phyloP scores from a whole-genome alignment of 495 filamentous ascomycete species.

The Penicillium crystallinum region DNA sequence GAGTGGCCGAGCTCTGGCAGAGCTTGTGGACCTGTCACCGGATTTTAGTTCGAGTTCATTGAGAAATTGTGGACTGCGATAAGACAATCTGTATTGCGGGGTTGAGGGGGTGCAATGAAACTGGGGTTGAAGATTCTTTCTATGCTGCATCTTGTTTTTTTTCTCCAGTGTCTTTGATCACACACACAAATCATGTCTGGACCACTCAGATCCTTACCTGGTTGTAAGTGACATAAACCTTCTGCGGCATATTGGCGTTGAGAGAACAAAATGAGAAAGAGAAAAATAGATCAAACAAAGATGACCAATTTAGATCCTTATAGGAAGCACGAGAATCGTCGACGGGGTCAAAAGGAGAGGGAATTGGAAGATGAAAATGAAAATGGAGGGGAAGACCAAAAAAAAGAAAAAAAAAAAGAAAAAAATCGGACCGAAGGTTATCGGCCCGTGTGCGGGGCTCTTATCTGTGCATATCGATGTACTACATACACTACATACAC shows the following conservation, averaged over 20 bases:
- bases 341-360: not conserved
- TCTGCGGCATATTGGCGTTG: conserved; percentile 66
- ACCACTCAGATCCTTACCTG: conserved; percentile 68
- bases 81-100: conserved; percentile 1
- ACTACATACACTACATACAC: not conserved
- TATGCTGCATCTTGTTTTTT: no score
- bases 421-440: not conserved
- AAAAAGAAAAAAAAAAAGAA: not conserved
- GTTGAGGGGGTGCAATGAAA: not conserved
- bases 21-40: conserved; percentile 82
- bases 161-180: not conserved
- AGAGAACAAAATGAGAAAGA: not conserved
- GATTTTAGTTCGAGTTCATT: not conserved
- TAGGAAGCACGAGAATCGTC: not conserved
- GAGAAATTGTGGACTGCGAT: not conserved
- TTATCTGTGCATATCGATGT: not conserved
- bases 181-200: no score
- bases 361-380: not conserved
- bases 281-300: not conserved
- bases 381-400: not conserved
- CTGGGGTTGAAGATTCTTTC: no score
- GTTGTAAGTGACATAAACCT: conserved; percentile 93
- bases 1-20: conserved; percentile 75
- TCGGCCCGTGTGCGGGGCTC: conserved; percentile 4
- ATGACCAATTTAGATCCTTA: not conserved